Evolutionary conservation across 768 basidiomycete genomes (phyloP).

Genomic region (Tylopilus sp.): DNA sequence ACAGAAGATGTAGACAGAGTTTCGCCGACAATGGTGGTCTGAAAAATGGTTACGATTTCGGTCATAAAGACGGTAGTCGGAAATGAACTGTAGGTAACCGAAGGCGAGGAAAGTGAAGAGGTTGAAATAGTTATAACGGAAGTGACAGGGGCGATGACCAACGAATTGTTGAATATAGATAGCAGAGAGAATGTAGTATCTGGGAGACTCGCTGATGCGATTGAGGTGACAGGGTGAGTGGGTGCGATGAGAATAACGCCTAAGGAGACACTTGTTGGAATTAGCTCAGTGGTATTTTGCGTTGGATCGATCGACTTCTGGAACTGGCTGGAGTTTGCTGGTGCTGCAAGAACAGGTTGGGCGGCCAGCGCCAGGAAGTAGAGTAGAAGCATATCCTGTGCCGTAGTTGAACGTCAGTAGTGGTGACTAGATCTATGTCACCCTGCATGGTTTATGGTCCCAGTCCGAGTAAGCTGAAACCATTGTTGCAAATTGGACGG

Average conservation of each 20-base stretch:
- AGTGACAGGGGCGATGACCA: neutral
- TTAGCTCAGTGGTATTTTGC: neutral
- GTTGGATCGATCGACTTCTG: neutral
- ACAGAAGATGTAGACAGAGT: slow-evolving; percentile 3
- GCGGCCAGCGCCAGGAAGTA: slow-evolving; percentile 18
- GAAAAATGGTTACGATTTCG: slow-evolving; percentile 5
- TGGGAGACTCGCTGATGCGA: neutral
- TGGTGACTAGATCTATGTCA: neutral
- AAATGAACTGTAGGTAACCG: neutral
- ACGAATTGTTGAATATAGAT: neutral
- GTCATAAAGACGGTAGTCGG: slow-evolving; percentile 8
- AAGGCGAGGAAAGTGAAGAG: neutral
- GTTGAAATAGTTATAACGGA: neutral
- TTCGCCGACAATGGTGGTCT: slow-evolving; percentile 7
- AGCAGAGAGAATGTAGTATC: neutral
- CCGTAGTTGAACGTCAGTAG: neutral
- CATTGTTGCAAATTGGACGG: slow-evolving; percentile 8
- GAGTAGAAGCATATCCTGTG: slow-evolving; percentile 5
- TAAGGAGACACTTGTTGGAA: neutral
- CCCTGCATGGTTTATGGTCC: neutral
- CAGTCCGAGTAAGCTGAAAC: slow-evolving; percentile 3
- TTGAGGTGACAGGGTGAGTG: neutral
- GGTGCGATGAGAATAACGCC: neutral
- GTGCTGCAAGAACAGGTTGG: slow-evolving; percentile 5
- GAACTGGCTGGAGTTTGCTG: slow-evolving; percentile 6